phyloP scores from a whole-genome alignment of 2,329 filamentous ascomycete species.

The Pseudogymnoascus sp. region DNA sequence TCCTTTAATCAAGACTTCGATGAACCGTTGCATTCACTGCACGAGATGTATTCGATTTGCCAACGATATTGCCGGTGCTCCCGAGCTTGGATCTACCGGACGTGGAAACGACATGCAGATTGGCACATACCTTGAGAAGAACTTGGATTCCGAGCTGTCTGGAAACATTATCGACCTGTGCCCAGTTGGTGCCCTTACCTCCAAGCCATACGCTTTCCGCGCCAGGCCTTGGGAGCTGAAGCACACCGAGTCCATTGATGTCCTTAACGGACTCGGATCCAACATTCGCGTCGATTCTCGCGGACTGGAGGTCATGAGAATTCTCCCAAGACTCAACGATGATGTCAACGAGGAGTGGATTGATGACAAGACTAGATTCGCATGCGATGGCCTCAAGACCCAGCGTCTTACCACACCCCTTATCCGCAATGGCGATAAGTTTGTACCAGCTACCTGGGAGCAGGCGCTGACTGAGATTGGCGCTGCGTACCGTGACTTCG shows the following conservation, averaged over 20 bases:
- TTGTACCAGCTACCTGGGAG: constrained; percentile 91
- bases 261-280: constrained; percentile 85
- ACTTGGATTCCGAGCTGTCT: constrained; percentile 88
- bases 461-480: constrained; percentile 85
- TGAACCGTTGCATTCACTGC: constrained; percentile 99
- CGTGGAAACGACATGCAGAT: constrained; percentile 98
- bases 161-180: constrained; percentile 98
- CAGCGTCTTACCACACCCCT: constrained; percentile 91
- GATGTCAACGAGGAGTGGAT: constrained; percentile 99
- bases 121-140: constrained; percentile 92
- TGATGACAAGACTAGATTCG: constrained; percentile 95
- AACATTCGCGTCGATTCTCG: constrained; percentile 92
- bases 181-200: constrained; percentile 91
- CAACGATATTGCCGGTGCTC: constrained; percentile 93
- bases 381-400: constrained; percentile 92
- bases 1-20: constrained; percentile 96
- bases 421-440: constrained; percentile 81
- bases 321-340: constrained; percentile 88
- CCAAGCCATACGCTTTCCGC: constrained; percentile 96
- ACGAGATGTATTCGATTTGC: constrained; percentile 96
- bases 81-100: constrained; percentile 88
- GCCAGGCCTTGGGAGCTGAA: constrained; percentile 95
- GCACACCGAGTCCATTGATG: constrained; percentile 92
- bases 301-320: constrained; percentile 92
- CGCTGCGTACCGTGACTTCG: constrained; percentile 69